Base-by-base conservation (phyloP, 2,329 filamentous ascomycete genomes). In the Claviceps sp. region DNA sequence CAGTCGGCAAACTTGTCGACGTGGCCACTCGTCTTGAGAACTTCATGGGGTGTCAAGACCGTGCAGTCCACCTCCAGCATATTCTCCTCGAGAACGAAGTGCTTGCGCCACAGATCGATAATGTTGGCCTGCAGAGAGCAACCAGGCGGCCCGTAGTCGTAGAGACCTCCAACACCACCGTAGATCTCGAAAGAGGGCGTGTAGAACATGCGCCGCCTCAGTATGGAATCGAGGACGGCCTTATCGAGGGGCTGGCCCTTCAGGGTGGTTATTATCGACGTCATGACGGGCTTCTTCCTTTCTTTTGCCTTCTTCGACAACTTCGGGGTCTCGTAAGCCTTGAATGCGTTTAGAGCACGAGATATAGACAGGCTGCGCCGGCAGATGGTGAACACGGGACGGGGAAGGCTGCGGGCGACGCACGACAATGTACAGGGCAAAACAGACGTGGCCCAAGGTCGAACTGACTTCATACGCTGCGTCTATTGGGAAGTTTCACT, bases 1-100 rank as follows among this genome's bases (percentile, higher is more conserved):
- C 87, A 97, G 69, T 97, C 91, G 69, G 88, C 86, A 64, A 97
- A 97, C 71, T 95, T 95, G 69, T 96, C 91, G 58, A 97, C 93
- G 72, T 98, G 93, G 57, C 93, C 93, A 67, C 82, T 87, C 50
- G 91, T 95, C 78, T 97, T 95, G 64, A 98, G 80, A 39, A 98
- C 88, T 47, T 93, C 86, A 62, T 93, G 82, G 37, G 93, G 93
- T 42, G 93, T 98, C 64, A 98, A 71, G 71, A 91, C 93, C 40
- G 87, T 93, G 73, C 88, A 95, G 72, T 95, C 90, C 58, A 95
- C 82, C 73, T 95, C 88, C 59, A 95, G 81, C 88, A 95, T 95
- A 66, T 95, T 86, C 74, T 95, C 89, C 73, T 90, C 85, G 53
- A 94, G 66, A 56, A 95, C 82, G 66, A 95, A 95, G 72, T 95